Evolutionary conservation across 225 moss, liverwort and hornwort genomes (phyloP), one percentile per base, ranked within the genome.

Genomic region (Anthoceros angustus): DNA sequence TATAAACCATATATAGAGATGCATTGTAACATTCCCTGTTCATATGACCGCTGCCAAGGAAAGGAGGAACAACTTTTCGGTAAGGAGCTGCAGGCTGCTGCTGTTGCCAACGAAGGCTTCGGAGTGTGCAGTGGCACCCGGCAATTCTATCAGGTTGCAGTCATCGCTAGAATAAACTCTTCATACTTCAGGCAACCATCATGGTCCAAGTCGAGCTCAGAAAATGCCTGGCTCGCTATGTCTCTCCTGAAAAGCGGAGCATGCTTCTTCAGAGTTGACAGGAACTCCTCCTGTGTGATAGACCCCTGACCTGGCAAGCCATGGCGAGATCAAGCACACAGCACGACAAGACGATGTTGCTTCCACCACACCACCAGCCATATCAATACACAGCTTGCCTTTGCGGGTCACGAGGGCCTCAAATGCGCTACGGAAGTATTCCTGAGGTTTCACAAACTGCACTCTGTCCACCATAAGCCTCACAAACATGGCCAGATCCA

Each of bases 401-500:
- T 55, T 55, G 55, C 55, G 55, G 14, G 10, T 55, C n/a, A 18
- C 18, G 18, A 55, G n/a, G 14, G 55, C 12, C 6, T 55, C 55
- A 55, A 55, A 55, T 15, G 55, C 55, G 10, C 23, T 23, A 6
- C 55, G 55, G 55, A 18, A 20, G 55, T 55, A 12, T 18, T 55
- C 55, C 0, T 55, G n/a, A 18, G 7, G 10, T 55, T 55, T 55
- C 12, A 55, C 55, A 7, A 55, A 23, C n/a, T 18, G 55, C 18
- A 55, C 23, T 55, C 23, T 55, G 7, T 55, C 23, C n/a, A 55
- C 1, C 55, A 55, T 55, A 9, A 55, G 55, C 16, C 55, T 18
- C 55, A 5, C 55, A 55, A 55, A 55, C 55, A 55, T 55, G 10
- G 55, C n/a, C 55, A 55, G 55, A 55, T 55, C 55, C 55, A 55